Conservation (phyloP, 306 rosid genomes). For the Quercus rubra region DNA sequence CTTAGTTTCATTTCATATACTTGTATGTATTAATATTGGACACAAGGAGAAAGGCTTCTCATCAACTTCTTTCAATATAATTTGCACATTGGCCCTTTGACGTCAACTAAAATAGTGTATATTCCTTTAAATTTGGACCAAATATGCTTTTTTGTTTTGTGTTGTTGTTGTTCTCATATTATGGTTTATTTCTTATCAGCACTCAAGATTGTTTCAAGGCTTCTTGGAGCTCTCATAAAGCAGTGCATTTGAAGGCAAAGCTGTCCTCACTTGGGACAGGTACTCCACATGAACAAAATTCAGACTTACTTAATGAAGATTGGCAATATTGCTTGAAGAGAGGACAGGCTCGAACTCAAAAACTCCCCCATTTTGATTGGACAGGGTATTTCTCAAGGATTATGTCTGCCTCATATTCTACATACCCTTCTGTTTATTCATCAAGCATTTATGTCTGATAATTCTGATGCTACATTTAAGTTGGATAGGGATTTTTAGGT, state of each 20-base stretch:
- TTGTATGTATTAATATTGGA: not conserved
- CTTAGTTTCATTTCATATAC: not conserved
- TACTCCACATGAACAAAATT: slow-evolving; percentile 38
- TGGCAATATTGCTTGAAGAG: slow-evolving; percentile 81
- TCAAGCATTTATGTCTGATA: not conserved
- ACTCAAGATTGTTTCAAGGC: slow-evolving; percentile 95
- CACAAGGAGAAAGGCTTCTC: too few species aligned
- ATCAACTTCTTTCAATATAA: not conserved
- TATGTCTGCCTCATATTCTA: slow-evolving; percentile 1
- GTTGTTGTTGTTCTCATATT: not conserved
- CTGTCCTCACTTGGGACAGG: slow-evolving; percentile 36
- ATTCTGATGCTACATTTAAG: slow-evolving; percentile 9
- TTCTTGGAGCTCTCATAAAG: slow-evolving; percentile 88
- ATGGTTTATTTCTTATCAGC: slow-evolving; percentile 48
- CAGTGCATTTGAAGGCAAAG: slow-evolving; percentile 76
- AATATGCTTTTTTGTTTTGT: not conserved
- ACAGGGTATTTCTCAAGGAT: slow-evolving; percentile 60
- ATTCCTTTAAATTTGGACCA: not conserved
- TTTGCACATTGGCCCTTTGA: not conserved
- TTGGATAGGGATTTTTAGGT: not conserved
- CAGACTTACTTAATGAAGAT: slow-evolving; percentile 45
- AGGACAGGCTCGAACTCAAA: slow-evolving; percentile 81
- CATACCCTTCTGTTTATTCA: slow-evolving; percentile 5
- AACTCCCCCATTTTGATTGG: slow-evolving; percentile 89
- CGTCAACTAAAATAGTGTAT: not conserved